Conservation (phyloP, 495 filamentous ascomycete species). For the Lentithecium fluviatile region DNA sequence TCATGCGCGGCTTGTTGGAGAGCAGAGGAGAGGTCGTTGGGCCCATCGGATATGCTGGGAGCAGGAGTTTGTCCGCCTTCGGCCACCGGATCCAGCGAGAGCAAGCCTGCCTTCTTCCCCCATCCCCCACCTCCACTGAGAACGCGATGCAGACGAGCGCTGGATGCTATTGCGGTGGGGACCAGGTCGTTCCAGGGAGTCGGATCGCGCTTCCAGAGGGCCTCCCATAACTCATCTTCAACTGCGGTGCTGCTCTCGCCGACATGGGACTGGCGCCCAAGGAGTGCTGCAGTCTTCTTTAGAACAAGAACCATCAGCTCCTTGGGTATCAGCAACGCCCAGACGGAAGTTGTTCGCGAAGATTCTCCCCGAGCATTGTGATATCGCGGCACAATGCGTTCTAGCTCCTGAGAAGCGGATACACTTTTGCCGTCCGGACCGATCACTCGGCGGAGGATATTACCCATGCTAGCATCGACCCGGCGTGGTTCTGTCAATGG, state of each 20-base stretch:
- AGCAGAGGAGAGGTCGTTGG: slow-evolving; percentile 22
- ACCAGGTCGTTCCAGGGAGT: slow-evolving; percentile 19
- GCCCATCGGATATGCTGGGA: neutral
- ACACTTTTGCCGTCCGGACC: slow-evolving; percentile 47
- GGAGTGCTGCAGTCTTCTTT: neutral
- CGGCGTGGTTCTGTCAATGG: slow-evolving; percentile 63
- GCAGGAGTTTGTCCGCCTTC: neutral
- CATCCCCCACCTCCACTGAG: slow-evolving; percentile 88
- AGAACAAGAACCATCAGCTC: neutral
- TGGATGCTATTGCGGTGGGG: slow-evolving; percentile 8
- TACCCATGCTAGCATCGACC: slow-evolving; percentile 71
- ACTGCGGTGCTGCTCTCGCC: neutral
- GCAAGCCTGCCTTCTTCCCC: slow-evolving; percentile 79
- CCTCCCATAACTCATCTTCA: neutral
- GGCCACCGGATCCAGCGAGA: slow-evolving; percentile 65
- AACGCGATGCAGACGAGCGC: slow-evolving; percentile 43
- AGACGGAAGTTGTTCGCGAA: slow-evolving; percentile 60
- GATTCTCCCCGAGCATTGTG: slow-evolving; percentile 50
- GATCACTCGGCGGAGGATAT: slow-evolving; percentile 71
- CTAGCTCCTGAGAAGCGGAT: slow-evolving; percentile 76
- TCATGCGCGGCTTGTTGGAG: slow-evolving; percentile 26
- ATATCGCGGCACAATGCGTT: slow-evolving; percentile 60
- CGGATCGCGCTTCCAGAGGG: slow-evolving; percentile 23
- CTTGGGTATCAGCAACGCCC: slow-evolving; percentile 63
- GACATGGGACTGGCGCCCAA: neutral